A percentile compares a stretch with the other conserved stretches of the same genome.
Evolutionary conservation across 257 asterid species (phyloP).

Genomic region (Pogostemon cablin): DNA sequence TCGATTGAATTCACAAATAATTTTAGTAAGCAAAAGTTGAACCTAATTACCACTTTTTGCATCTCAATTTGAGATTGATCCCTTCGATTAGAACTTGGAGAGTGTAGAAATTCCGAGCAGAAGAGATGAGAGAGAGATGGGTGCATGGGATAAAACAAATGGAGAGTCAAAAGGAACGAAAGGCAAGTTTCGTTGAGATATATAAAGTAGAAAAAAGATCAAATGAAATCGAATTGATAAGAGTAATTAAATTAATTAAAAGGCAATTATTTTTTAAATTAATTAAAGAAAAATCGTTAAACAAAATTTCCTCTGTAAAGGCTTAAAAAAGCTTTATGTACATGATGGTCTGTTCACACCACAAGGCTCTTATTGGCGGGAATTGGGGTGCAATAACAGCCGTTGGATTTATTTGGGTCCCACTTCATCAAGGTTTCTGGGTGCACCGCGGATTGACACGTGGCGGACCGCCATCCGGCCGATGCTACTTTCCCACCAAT

Average conservation of each 20-base stretch:
- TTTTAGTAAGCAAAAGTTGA: slow-evolving; percentile 10
- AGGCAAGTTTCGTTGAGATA: neutral
- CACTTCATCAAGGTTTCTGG: neutral
- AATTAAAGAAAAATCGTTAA: slow-evolving; percentile 22
- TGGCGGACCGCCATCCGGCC: slow-evolving; percentile 1
- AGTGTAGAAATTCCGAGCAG: neutral
- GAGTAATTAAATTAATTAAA: slow-evolving; percentile 22
- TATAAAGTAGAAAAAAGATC: slow-evolving; percentile 21
- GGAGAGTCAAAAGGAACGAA: slow-evolving; percentile 26
- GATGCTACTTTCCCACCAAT: slow-evolving; percentile 46
- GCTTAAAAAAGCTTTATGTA: neutral
- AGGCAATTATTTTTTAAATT: neutral
- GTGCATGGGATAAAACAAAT: slow-evolving; percentile 1
- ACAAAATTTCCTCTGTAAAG: neutral
- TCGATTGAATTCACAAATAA: neutral
- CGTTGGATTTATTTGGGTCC: slow-evolving; percentile 43
- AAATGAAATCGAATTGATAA: neutral
- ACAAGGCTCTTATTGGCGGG: slow-evolving; percentile 37
- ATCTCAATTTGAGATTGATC: neutral
- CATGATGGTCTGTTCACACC: neutral
- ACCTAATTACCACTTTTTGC: slow-evolving; percentile 35
- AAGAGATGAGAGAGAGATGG: neutral
- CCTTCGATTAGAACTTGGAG: slow-evolving; percentile 11
- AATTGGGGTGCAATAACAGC: slow-evolving; percentile 28
- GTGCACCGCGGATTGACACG: slow-evolving; percentile 24